phyloP scores from a whole-genome alignment of 2,329 filamentous ascomycete genomes.

The Cladosporium sp. region DNA sequence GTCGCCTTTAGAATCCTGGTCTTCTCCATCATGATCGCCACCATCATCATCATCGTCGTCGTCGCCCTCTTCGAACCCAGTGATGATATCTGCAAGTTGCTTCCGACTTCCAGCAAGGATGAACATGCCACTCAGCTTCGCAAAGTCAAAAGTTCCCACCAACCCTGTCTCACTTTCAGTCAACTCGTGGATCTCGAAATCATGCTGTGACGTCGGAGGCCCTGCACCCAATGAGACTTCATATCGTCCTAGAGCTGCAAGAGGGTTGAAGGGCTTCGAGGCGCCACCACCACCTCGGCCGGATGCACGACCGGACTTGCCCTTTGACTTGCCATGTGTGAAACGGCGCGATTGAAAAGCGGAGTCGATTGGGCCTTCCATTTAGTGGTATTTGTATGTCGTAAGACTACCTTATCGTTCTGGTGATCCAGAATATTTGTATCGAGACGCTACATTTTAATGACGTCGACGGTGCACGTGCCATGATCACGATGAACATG shows the following conservation, averaged over 20 bases:
- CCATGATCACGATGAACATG: background rate
- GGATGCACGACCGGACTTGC: constrained; percentile 1
- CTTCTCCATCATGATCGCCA: background rate
- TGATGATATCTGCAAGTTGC: constrained; percentile 15
- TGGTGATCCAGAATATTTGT: background rate
- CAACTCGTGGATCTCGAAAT: constrained; percentile 22
- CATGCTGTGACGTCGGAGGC: background rate
- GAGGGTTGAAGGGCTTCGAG: constrained; percentile 17
- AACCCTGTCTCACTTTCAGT: constrained; percentile 12
- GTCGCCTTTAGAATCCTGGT: background rate
- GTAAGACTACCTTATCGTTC: background rate
- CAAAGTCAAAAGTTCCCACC: constrained; percentile 14
- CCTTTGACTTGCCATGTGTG: constrained; percentile 10
- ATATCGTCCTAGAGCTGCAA: constrained; percentile 16
- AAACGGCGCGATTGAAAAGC: constrained; percentile 8
- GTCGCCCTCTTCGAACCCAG: constrained; percentile 10
- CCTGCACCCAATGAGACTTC: constrained; percentile 12
- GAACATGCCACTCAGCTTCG: constrained; percentile 10
- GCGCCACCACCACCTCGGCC: background rate
- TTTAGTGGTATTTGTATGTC: background rate
- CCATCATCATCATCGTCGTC: background rate
- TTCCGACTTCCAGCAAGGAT: constrained; percentile 22
- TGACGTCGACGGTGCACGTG: background rate
- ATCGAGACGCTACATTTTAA: background rate
- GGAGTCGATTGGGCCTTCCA: constrained; percentile 3